Percentiles rank a stretch among this genome's conserved stretches.
Conservation (phyloP, 305 asterid genomes). For the Fraxinus floribunda region DNA sequence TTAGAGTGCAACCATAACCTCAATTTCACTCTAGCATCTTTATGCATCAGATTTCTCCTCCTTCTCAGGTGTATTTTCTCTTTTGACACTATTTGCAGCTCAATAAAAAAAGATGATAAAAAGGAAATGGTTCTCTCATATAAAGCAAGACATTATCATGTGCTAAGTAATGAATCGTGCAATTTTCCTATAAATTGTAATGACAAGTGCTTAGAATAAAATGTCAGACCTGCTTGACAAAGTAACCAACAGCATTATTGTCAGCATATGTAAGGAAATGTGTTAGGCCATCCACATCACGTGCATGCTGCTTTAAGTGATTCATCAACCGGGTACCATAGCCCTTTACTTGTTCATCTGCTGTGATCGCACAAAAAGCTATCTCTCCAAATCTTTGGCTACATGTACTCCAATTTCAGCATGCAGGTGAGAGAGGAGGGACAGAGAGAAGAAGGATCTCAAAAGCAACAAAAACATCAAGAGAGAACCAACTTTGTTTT, state of each 20-base stretch:
- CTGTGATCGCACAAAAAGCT: slow-evolving; percentile 94
- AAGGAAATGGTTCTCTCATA: neutral
- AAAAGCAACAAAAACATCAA: slow-evolving; percentile 7
- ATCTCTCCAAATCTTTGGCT: slow-evolving; percentile 99
- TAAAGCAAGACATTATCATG: neutral
- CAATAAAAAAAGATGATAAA: neutral
- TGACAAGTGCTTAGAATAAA: slow-evolving; percentile 12
- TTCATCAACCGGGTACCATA: slow-evolving; percentile 98
- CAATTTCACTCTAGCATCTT: neutral
- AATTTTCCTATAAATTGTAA: slow-evolving; percentile 6
- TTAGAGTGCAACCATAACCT: neutral
- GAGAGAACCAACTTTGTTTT: neutral
- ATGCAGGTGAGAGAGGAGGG: neutral
- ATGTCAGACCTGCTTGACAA: slow-evolving; percentile 81
- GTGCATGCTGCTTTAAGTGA: slow-evolving; percentile 93
- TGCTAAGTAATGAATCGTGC: neutral
- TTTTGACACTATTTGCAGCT: neutral
- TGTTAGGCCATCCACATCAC: slow-evolving; percentile 89
- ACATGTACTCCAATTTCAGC: slow-evolving; percentile 24
- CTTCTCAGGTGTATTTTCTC: neutral
- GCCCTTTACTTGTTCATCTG: slow-evolving; percentile 98
- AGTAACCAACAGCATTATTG: slow-evolving; percentile 98
- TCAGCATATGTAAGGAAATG: slow-evolving; percentile 98
- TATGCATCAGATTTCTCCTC: neutral
- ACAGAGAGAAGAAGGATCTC: neutral